Percentiles rank a stretch among this genome's conserved stretches.
These are phyloP conservation scores for Lactarius deliciosus DNA, from an alignment of 768 basidiomycete genomes.

Conservation along the genomic window DNA sequence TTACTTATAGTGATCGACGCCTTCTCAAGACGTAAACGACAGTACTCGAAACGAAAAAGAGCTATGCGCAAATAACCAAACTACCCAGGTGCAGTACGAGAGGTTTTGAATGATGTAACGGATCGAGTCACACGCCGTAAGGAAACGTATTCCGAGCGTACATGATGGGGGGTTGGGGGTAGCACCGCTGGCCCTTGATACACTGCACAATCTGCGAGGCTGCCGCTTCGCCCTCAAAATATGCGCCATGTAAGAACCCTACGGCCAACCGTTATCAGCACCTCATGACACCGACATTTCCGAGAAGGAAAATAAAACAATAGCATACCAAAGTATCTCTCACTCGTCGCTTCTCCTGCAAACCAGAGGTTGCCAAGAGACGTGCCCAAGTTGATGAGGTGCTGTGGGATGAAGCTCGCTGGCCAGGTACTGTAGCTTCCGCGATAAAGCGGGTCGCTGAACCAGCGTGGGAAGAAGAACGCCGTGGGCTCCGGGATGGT, in stretches of 20 bases:
- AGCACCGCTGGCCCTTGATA: slow-evolving; percentile 27
- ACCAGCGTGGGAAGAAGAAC: slow-evolving; percentile 55
- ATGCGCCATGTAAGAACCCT: slow-evolving; percentile 37
- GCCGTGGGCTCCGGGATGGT: slow-evolving; percentile 52
- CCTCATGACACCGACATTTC: neutral
- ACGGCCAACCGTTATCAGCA: neutral
- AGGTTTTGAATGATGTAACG: neutral
- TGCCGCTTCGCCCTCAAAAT: slow-evolving; percentile 35
- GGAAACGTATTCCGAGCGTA: slow-evolving; percentile 22
- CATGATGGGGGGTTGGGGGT: slow-evolving; percentile 15
- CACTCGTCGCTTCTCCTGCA: slow-evolving; percentile 57
- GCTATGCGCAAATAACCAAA: no score
- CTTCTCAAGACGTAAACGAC: no score
- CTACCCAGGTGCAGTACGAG: neutral
- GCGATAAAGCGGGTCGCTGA: slow-evolving; percentile 48
- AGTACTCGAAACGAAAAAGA: no score
- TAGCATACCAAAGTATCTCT: slow-evolving; percentile 52
- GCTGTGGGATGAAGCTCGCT: slow-evolving; percentile 49
- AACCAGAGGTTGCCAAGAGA: slow-evolving; percentile 56
- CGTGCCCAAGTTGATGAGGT: slow-evolving; percentile 53
- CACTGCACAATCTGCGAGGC: slow-evolving; percentile 31
- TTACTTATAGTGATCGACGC: no score
- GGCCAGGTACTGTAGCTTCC: slow-evolving; percentile 70
- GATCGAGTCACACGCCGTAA: neutral
- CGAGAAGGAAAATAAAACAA: slow-evolving; percentile 10